These are phyloP conservation scores for Candida verbasci DNA, from an alignment of 805 yeast genomes.

Conservation along the genomic window DNA sequence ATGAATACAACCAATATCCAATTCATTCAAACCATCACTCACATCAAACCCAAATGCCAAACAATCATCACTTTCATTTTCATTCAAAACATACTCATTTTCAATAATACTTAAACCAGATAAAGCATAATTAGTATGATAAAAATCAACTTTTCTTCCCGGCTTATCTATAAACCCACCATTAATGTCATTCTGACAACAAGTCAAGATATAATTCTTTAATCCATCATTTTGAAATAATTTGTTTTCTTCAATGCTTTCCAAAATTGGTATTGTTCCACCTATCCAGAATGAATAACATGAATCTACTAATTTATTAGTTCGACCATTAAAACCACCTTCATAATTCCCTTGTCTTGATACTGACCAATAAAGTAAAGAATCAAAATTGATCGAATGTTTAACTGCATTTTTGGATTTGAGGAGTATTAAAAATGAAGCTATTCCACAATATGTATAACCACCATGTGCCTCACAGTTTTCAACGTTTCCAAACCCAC, in stretches of 20 bases:
- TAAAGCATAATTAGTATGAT: conserved; percentile 84
- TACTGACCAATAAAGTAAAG: conserved; percentile 61
- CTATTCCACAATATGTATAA: conserved; percentile 83
- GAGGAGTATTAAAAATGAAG: conserved; percentile 52
- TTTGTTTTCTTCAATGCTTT: conserved; percentile 32
- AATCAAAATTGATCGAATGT: conserved; percentile 35
- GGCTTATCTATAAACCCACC: conserved; percentile 94
- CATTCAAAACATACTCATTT: conserved; percentile 26
- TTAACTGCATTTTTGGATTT: conserved; percentile 23
- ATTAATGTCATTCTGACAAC: conserved; percentile 58
- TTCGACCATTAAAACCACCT: conserved; percentile 86
- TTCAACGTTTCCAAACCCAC: conserved; percentile 88
- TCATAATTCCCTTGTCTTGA: conserved; percentile 68
- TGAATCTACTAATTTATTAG: conserved; percentile 92
- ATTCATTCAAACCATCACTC: conserved; percentile 9
- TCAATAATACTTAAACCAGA: conserved; percentile 68
- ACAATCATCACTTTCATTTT: conserved; percentile 1
- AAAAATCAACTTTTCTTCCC: conserved; percentile 71
- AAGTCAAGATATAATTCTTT: conserved; percentile 61
- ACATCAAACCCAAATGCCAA: conserved; percentile 17
- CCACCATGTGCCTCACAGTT: conserved; percentile 93
- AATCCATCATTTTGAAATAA: conserved; percentile 55
- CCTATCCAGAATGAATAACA: conserved; percentile 98
- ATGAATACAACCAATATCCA: conserved; percentile 16
- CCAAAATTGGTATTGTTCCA: conserved; percentile 62